Percentiles rank a stretch among this genome's conserved stretches.
Conservation (phyloP, 2,329 filamentous ascomycete genomes). For the Colletotrichum horii region DNA sequence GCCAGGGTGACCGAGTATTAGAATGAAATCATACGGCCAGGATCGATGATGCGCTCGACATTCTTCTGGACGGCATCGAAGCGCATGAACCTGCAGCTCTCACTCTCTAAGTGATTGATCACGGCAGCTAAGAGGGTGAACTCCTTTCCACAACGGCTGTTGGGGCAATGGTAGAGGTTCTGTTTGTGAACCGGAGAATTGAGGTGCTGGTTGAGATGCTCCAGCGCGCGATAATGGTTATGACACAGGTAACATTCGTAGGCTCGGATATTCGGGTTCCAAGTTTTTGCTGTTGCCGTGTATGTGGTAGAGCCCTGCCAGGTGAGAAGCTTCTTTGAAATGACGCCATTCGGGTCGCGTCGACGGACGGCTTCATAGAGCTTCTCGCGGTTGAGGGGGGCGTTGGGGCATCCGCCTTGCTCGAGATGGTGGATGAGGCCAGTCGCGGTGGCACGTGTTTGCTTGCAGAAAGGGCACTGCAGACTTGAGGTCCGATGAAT, state of each 20-base stretch:
- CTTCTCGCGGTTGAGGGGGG: slow-evolving; percentile 51
- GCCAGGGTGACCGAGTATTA: background rate
- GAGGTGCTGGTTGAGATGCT: slow-evolving; percentile 55
- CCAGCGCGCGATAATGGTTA: slow-evolving; percentile 39
- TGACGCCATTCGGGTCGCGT: slow-evolving; percentile 50
- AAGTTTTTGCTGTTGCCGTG: slow-evolving; percentile 43
- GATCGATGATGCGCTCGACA: background rate
- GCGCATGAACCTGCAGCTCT: slow-evolving; percentile 40
- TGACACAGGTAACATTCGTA: slow-evolving; percentile 63
- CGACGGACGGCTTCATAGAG: slow-evolving; percentile 51
- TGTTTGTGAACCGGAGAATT: slow-evolving; percentile 52
- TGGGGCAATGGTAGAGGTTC: slow-evolving; percentile 45
- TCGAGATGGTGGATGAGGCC: slow-evolving; percentile 64
- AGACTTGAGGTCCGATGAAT: slow-evolving; percentile 50
- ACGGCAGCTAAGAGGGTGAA: slow-evolving; percentile 44
- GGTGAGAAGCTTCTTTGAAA: slow-evolving; percentile 57
- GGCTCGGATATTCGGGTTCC: slow-evolving; percentile 40
- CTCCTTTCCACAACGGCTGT: slow-evolving; percentile 35
- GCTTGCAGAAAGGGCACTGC: slow-evolving; percentile 61
- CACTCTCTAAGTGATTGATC: slow-evolving; percentile 50
- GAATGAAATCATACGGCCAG: background rate
- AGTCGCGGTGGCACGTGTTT: slow-evolving; percentile 51
- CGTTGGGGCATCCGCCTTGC: slow-evolving; percentile 52
- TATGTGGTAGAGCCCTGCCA: slow-evolving; percentile 42
- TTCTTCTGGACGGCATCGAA: slow-evolving; percentile 39